phyloP scores from a whole-genome alignment of 495 filamentous ascomycete species.

The Copromyces sp. region DNA sequence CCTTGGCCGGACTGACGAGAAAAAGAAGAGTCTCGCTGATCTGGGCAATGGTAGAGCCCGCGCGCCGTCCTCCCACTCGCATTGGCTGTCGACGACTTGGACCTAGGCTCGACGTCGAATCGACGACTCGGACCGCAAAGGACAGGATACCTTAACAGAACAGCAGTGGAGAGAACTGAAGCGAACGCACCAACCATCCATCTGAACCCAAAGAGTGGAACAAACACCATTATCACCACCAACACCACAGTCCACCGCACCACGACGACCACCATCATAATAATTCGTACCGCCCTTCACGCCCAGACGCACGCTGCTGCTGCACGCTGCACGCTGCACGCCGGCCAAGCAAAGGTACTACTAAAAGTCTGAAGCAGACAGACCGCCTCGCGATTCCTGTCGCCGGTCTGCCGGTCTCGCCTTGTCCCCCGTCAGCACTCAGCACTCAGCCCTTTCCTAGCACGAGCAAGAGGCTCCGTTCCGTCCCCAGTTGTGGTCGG shows the following conservation, averaged over 20 bases:
- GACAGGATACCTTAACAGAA: background rate
- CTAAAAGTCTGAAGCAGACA: background rate
- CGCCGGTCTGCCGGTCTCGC: background rate
- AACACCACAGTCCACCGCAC: background rate
- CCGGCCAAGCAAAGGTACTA: background rate
- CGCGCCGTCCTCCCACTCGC: constrained; percentile 1
- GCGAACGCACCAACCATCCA: background rate
- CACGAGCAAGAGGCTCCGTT: background rate
- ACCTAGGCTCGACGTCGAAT: background rate
- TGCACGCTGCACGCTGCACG: background rate
- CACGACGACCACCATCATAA: background rate
- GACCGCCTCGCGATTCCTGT: background rate
- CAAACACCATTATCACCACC: constrained; percentile 2
- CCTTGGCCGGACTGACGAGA: constrained; percentile 35
- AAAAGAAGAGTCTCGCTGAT: background rate
- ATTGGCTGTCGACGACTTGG: background rate
- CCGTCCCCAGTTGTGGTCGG: background rate
- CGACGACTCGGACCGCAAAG: background rate
- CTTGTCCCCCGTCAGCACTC: constrained; percentile 6
- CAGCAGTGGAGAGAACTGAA: background rate
- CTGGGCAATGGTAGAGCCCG: background rate
- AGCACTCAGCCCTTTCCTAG: background rate
- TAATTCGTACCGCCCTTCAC: background rate
- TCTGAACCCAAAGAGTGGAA: background rate
- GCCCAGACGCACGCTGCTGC: background rate